Evolutionary conservation across 2,329 filamentous ascomycete species (phyloP), one percentile per base, ranked within the genome.

Genomic region (Penicillium sp.): DNA sequence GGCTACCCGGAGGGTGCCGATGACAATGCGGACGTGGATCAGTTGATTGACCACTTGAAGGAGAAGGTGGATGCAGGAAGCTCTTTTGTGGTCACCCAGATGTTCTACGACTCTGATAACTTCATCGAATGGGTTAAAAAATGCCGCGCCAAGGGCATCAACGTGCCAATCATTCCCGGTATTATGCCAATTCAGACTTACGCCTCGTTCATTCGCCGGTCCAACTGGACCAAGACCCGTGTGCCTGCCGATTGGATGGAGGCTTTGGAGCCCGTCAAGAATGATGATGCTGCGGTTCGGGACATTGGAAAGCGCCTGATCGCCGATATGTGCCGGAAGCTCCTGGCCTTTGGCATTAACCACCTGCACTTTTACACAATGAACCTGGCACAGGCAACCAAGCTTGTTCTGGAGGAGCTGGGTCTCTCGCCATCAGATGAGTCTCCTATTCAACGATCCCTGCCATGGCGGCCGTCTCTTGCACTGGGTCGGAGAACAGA

Each of bases 301-400:
- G 89, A 95, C 60, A 84, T 95, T 50, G 94, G 94, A 47, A 94
- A 91, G 74, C 85, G 82, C 13, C 79, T 99, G 20, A 87, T 99
- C 16, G 89, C 91, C 20, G 84, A 95, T 40, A 86, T 99, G 84
- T 99, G 94, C 72, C 85, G 87, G 53, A 90, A 87, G 74, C 83
- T 99, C 54, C 79, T 97, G 50, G 83, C 85, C 53, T 86, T 85
- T 31, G 94, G 92, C 36, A 90, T 96, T 60, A 81, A 85, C 57
- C 91, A 96, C 69, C 74, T 99, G 59, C 94, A 99, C 74, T 99
- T 99, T 74, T 99, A 99, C 78, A 99, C 94, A 54, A 99, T 99
- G 94, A 99, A 99, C 74, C 81, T 99, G 18, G 92, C 91, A 10
- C 90, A 95, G 72, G 89, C 94, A 45, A 96, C 92, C 1, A 87